Conservation (phyloP, 257 asterid species). For the Ophiorrhiza pumila region DNA sequence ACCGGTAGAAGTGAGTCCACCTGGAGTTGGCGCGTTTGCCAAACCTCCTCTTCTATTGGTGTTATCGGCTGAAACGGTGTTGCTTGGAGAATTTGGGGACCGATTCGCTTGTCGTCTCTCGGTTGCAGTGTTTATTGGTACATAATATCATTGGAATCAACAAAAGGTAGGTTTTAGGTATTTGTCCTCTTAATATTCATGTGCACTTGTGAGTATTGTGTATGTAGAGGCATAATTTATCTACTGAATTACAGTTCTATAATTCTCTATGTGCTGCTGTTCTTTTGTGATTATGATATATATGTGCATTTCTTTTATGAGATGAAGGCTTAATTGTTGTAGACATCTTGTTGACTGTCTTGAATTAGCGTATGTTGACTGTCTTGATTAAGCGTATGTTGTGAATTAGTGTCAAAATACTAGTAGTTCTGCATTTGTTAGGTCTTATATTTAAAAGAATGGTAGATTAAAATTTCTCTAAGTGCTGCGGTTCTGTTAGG, state of each 20-base stretch:
- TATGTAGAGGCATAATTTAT: not conserved
- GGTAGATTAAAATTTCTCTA: not conserved
- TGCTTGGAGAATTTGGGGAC: slow-evolving; percentile 5
- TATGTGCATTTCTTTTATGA: no score
- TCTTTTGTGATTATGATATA: no score
- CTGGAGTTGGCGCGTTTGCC: not conserved
- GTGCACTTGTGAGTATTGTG: not conserved
- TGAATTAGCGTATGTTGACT: no score
- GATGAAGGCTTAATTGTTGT: no score
- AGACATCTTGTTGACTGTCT: no score
- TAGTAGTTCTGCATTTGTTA: not conserved
- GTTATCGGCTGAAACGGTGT: slow-evolving; percentile 5
- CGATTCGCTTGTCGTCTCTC: not conserved
- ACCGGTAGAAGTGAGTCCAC: not conserved
- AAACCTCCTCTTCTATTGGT: not conserved
- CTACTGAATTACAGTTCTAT: not conserved
- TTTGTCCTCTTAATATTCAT: not conserved
- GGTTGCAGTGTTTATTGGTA: not conserved
- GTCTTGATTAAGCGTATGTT: not conserved
- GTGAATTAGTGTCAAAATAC: not conserved
- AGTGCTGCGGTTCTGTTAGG: not conserved
- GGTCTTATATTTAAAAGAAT: not conserved
- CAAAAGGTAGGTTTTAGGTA: slow-evolving; percentile 3
- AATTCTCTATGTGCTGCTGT: not conserved
- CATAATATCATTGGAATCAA: not conserved